Conservation (phyloP, 768 basidiomycete species). For the Termitomyces bulborhizus region DNA sequence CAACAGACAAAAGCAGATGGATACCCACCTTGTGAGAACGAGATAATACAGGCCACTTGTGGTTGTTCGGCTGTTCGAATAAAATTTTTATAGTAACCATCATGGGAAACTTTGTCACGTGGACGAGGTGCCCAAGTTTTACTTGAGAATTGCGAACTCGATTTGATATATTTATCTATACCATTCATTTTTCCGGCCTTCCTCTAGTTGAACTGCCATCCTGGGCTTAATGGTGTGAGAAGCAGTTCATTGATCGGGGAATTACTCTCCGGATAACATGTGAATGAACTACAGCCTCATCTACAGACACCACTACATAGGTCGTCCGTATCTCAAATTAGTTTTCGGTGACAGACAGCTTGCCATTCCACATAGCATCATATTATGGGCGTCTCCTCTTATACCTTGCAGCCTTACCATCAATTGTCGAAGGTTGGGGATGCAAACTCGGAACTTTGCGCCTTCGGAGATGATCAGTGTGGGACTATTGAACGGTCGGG, state of each 20-base stretch:
- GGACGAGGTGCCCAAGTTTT: background rate
- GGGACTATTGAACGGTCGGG: background rate
- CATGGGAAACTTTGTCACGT: conserved; percentile 7
- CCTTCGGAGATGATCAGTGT: background rate
- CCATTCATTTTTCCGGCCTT: background rate
- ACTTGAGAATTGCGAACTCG: no score
- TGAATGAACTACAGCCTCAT: background rate
- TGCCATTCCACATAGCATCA: background rate
- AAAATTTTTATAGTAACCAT: conserved; percentile 7
- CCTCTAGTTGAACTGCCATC: no score
- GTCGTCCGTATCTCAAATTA: background rate
- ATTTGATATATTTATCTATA: no score
- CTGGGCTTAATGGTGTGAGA: background rate
- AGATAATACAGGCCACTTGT: background rate
- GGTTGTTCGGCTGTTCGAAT: background rate
- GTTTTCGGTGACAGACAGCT: background rate
- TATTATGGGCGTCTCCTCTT: background rate
- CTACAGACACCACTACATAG: no score
- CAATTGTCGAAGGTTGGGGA: background rate
- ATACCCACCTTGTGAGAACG: conserved; percentile 6
- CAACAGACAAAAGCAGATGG: conserved; percentile 1
- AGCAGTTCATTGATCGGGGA: background rate
- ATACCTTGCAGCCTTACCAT: background rate
- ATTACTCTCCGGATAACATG: background rate
- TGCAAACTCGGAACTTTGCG: background rate